Base-by-base conservation (phyloP, 805 yeast genomes). In the Schwanniomyces sp. region DNA sequence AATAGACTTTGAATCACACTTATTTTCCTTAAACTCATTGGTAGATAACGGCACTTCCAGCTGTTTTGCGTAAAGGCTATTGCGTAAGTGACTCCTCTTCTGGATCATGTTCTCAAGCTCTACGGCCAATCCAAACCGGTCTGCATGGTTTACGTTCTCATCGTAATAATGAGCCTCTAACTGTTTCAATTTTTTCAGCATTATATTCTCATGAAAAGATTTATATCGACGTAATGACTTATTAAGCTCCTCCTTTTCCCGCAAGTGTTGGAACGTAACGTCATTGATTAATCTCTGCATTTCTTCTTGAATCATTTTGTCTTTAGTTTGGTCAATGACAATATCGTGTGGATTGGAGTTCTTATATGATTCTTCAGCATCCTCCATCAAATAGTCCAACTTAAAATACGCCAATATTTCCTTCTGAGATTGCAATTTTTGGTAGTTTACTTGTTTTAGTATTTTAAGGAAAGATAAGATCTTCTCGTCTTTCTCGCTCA, bases 231-330 rank as follows among this genome's bases (percentile, higher is more conserved):
- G 12, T n/a, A 50, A 25, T 6, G 36, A 52, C 42, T 49, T 45
- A 7, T 53, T 51, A 16, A 69, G 52, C 29, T 69, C 72, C 18
- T 72, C 67, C 46, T 58, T 56, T 44, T 63, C 56, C 40, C 64
- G 65, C 29, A 71, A 54, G 14, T 55, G 55, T 52, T 70, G 76
- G 44, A 61, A 73, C 5, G 66, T 58, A 45, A 72, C 57, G 49
- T 73, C 77, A 43, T 72, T 72, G n/a, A 64, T 48, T 38, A 73
- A 56, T 25, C 77, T 54, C 46, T 59, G 58, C 18, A 73, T 69
- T 49, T 73, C 78, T 16, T 69, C 77, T 51, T 73, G 77, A 17
- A 73, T 62, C 9, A 72, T 56, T 42, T 57, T 51, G 50, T 70
- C 75, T 40, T 63, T 50, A 27, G 61, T 54, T 12, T 55, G 41